Conservation (phyloP, 1,284 basidiomycete genomes). For the Marasmius tenuissimus region DNA sequence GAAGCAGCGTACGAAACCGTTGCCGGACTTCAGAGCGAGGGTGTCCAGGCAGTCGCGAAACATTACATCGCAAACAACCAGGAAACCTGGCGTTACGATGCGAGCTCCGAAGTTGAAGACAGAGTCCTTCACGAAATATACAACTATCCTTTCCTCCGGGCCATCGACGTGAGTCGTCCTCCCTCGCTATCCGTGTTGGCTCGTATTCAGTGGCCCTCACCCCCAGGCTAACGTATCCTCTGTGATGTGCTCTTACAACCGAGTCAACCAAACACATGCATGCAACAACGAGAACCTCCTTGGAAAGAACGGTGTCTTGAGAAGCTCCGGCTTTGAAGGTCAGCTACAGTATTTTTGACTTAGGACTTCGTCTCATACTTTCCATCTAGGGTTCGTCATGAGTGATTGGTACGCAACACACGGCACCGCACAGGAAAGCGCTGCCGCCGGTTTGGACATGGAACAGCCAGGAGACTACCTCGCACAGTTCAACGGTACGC, state of each 20-base stretch:
- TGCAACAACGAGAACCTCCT: slow-evolving; percentile 39
- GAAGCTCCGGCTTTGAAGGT: slow-evolving; percentile 42
- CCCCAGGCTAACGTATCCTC: slow-evolving; percentile 60
- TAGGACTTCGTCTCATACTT: no score
- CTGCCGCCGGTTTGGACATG: slow-evolving; percentile 48
- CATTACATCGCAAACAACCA: slow-evolving; percentile 62
- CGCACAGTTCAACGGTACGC: slow-evolving; percentile 30
- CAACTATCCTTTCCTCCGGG: slow-evolving; percentile 53
- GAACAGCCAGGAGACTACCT: slow-evolving; percentile 49
- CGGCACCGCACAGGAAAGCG: slow-evolving; percentile 42
- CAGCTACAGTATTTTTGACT: no score
- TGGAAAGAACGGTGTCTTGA: slow-evolving; percentile 35
- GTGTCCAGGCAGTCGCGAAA: slow-evolving; percentile 67
- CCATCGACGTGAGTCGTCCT: slow-evolving; percentile 35
- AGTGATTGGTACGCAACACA: slow-evolving; percentile 53
- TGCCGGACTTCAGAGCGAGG: slow-evolving; percentile 61
- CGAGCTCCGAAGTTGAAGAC: slow-evolving; percentile 60
- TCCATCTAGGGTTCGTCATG: slow-evolving; percentile 37
- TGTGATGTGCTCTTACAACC: slow-evolving; percentile 77
- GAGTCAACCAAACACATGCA: slow-evolving; percentile 41
- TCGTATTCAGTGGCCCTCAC: slow-evolving; percentile 3
- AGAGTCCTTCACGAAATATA: slow-evolving; percentile 64
- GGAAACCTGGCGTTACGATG: slow-evolving; percentile 47
- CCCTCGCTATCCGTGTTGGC: background rate
- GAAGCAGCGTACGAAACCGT: slow-evolving; percentile 64